Base-by-base conservation (phyloP, 768 basidiomycete genomes). In the Nidularia pulvinata region DNA sequence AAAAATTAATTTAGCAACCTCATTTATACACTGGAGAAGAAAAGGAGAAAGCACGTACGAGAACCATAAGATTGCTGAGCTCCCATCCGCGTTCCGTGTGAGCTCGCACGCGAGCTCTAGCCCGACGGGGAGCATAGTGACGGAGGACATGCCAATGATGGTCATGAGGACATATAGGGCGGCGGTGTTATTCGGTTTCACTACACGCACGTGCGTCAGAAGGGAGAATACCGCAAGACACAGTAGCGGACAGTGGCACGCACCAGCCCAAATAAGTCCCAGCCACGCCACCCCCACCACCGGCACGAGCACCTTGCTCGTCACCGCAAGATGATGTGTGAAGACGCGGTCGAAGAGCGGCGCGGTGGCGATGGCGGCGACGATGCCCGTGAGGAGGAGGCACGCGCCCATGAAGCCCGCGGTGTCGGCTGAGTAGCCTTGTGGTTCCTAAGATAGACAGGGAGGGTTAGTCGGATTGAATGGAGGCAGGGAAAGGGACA, bases 281-380 rank as follows among this genome's bases (percentile, higher is more conserved):
- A 93, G 65, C 90, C 91, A 93, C 22, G 76, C 75, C 1, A 60
- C 74, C 13, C 77, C 85, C 5, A 89, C 72, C 44, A 86, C 63
- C 1, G 91, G 91, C 13, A 85, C 77, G 7, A 90, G 61, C 0
- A 82, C 54, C 52, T 87, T 89, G 51, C 77, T 59, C 2, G 85
- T 81, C 9, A 82, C 56, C 0, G 83, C 88, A 37, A 92, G 75
- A 55, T 83, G 83, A 57, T 86, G 80, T 7, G 89, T 93, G 55
- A 94, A 82, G n/a, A 92, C 82, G 16, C 91, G 84, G 61, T 93
- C 92, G 61, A 92, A 87, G 3, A 93, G 67, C 0, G 92, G 93
- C 0, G 91, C 83, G 0, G 86, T 81, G 48, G 85, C 60, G 33
- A 85, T 70, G 0, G 92, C 86, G 7, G 84, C 79, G 2, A 89